Conservation (phyloP, 192 early-diverging fungal species). For the Piromyces finnis region DNA sequence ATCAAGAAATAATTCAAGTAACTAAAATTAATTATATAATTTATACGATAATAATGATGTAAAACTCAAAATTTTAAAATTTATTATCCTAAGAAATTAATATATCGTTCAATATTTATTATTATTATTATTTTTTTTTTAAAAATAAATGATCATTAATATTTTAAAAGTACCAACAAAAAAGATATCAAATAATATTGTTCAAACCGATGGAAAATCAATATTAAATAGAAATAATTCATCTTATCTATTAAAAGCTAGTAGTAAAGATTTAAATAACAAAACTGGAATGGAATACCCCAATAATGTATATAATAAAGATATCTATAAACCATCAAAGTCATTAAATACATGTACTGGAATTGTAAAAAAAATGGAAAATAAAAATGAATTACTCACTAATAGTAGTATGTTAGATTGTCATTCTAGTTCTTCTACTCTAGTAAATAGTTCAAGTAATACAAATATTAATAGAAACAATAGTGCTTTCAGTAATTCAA, state of each 20-base stretch:
- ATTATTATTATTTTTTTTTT: too few species aligned
- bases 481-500: background rate
- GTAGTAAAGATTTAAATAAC: background rate
- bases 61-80: background rate
- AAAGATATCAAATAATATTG: background rate
- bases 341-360: too few species aligned
- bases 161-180: background rate
- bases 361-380: background rate
- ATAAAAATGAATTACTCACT: background rate
- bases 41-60: background rate
- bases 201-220: background rate
- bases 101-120: too few species aligned
- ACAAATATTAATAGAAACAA: background rate
- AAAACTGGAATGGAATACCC: background rate
- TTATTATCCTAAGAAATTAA: too few species aligned
- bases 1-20: background rate
- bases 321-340: background rate
- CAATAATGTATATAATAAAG: background rate
- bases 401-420: background rate
- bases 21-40: background rate
- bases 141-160: too few species aligned
- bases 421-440: background rate
- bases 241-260: background rate
- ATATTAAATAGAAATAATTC: background rate
- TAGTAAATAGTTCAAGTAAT: background rate